A percentile compares a stretch with the other conserved stretches of the same genome.
phyloP scores from a whole-genome alignment of 116 monocot genomes.

The Posidonia oceanica region DNA sequence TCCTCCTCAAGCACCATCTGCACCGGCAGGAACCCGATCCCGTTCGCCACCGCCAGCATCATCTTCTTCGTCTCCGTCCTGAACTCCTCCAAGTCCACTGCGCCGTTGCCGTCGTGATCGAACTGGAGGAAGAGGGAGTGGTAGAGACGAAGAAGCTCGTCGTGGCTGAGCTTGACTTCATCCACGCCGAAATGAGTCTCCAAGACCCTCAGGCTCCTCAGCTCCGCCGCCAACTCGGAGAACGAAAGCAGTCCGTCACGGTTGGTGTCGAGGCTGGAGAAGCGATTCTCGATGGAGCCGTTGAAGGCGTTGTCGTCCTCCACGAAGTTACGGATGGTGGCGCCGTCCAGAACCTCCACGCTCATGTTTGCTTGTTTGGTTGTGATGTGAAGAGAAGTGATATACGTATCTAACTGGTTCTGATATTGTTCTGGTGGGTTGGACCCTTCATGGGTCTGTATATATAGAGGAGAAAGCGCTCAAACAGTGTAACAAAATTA shows the following conservation, averaged over 20 bases:
- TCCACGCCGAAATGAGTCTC: constrained; percentile 37
- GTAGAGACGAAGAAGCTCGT: constrained; percentile 5
- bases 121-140: constrained; percentile 25
- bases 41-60: constrained; percentile 59
- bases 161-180: constrained; percentile 20
- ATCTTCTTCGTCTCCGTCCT: constrained; percentile 30
- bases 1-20: constrained; percentile 57
- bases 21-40: constrained; percentile 56
- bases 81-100: constrained; percentile 51
- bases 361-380: neutral
- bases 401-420: too few species aligned
- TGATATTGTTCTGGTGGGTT: too few species aligned
- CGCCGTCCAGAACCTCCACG: constrained; percentile 19
- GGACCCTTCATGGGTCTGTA: too few species aligned
- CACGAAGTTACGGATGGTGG: constrained; percentile 31
- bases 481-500: too few species aligned
- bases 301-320: constrained; percentile 45
- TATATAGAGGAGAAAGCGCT: too few species aligned
- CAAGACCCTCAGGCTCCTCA: constrained; percentile 24
- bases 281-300: constrained; percentile 14
- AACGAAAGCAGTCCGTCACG: constrained; percentile 30
- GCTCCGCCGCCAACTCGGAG: constrained; percentile 25
- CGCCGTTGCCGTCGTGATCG: constrained; percentile 42
- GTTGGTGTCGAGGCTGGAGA: constrained; percentile 28
- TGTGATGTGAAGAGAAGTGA: too few species aligned